Evolutionary conservation across 768 basidiomycete genomes (phyloP).

Genomic region (Cystofilobasidium capitatum): DNA sequence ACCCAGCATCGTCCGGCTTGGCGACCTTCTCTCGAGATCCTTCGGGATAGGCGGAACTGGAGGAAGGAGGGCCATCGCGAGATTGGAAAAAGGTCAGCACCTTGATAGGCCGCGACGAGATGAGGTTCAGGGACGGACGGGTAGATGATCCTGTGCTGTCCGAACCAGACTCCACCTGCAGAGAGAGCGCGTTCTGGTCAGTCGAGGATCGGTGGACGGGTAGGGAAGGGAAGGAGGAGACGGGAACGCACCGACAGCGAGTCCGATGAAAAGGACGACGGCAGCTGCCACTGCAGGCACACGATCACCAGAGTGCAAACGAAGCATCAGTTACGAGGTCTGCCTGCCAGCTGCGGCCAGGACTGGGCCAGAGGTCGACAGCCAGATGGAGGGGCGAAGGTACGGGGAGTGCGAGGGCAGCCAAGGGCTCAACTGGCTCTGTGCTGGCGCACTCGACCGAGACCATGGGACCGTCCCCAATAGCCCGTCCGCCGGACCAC

Average conservation of each 20-base stretch:
- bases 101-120: not conserved
- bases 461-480: not conserved
- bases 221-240: too few relatives aligned
- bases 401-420: too few relatives aligned
- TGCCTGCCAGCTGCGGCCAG: not conserved
- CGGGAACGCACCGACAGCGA: slow-evolving; percentile 8
- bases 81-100: not conserved
- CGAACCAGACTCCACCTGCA: slow-evolving; percentile 18
- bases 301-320: not conserved
- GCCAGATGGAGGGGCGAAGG: too few relatives aligned
- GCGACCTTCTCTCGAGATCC: slow-evolving; percentile 23
- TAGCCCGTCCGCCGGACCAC: not conserved
- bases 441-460: not conserved
- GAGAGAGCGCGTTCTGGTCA: too few relatives aligned
- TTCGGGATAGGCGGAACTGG: slow-evolving; percentile 19
- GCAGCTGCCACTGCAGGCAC: not conserved
- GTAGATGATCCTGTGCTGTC: slow-evolving; percentile 24
- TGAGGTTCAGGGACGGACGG: slow-evolving; percentile 1
- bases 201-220: too few relatives aligned
- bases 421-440: too few relatives aligned
- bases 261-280: not conserved
- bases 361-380: too few relatives aligned
- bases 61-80: not conserved
- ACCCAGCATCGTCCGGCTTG: slow-evolving; percentile 40
- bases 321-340: not conserved